Conservation (phyloP, 495 filamentous ascomycete genomes). For the Penicillium canescens region DNA sequence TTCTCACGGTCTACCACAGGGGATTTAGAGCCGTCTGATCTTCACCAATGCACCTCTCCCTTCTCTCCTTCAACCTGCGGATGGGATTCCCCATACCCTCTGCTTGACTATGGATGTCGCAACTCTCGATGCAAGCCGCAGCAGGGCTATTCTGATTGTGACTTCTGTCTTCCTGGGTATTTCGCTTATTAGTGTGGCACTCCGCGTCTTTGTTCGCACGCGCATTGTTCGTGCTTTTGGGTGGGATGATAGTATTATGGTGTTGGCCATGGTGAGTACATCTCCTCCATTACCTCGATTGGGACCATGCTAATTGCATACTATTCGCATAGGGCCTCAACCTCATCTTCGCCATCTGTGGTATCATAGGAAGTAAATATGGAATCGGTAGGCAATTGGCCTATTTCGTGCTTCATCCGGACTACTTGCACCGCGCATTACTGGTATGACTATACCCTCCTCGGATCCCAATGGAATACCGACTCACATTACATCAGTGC, state of each 20-base stretch:
- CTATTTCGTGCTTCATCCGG: slow-evolving; percentile 22
- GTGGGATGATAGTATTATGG: slow-evolving; percentile 35
- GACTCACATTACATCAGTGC: slow-evolving; percentile 14
- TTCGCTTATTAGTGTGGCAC: slow-evolving; percentile 21
- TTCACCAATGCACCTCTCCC: background rate
- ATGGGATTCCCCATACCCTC: slow-evolving; percentile 7
- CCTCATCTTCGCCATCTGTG: slow-evolving; percentile 28
- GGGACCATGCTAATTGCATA: background rate
- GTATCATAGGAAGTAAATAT: slow-evolving; percentile 27
- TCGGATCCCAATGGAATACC: background rate
- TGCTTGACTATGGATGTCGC: slow-evolving; percentile 13
- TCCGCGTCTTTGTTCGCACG: slow-evolving; percentile 34
- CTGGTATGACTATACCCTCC: slow-evolving; percentile 22
- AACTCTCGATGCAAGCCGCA: slow-evolving; percentile 20
- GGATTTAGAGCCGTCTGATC: background rate
- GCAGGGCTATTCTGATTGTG: slow-evolving; percentile 28
- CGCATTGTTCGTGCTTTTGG: slow-evolving; percentile 30
- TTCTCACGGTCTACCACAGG: background rate
- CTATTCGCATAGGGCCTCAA: slow-evolving; percentile 18
- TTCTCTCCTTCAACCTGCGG: slow-evolving; percentile 2
- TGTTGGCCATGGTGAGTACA: slow-evolving; percentile 30
- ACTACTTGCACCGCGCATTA: slow-evolving; percentile 23
- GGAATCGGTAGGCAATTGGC: slow-evolving; percentile 29
- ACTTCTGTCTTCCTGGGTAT: slow-evolving; percentile 33
- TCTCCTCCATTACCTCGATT: background rate